Conservation (phyloP, 2,329 filamentous ascomycete species). For the Byssoonygena ceratinophila region DNA sequence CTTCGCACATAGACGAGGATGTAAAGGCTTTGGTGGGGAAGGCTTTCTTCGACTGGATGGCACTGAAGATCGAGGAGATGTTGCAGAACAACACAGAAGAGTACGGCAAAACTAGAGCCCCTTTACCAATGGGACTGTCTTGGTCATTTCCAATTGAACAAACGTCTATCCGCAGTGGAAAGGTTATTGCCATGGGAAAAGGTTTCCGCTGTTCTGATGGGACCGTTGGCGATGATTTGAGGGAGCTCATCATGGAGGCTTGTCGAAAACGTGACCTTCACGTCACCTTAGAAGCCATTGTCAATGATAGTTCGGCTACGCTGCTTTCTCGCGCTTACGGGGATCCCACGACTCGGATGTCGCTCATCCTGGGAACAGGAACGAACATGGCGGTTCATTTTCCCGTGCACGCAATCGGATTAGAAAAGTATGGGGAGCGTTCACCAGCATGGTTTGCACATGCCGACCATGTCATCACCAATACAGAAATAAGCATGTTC, state of each 20-base stretch:
- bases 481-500: slow-evolving; percentile 58
- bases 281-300: slow-evolving; percentile 51
- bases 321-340: slow-evolving; percentile 53
- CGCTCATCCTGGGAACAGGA: slow-evolving; percentile 54
- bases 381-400: slow-evolving; percentile 55
- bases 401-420: slow-evolving; percentile 45
- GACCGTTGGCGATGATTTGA: slow-evolving; percentile 49
- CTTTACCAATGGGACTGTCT: slow-evolving; percentile 50
- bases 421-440: slow-evolving; percentile 47
- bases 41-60: slow-evolving; percentile 59
- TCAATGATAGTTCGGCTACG: slow-evolving; percentile 54
- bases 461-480: slow-evolving; percentile 53
- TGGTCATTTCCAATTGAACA: slow-evolving; percentile 60
- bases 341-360: slow-evolving; percentile 51
- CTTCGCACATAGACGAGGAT: slow-evolving; percentile 46
- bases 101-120: slow-evolving; percentile 28
- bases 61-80: slow-evolving; percentile 47
- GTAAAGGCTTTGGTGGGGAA: slow-evolving; percentile 47
- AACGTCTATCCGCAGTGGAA: slow-evolving; percentile 49
- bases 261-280: slow-evolving; percentile 46
- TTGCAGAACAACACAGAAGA: slow-evolving; percentile 36
- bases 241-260: slow-evolving; percentile 48
- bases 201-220: slow-evolving; percentile 52
- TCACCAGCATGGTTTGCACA: slow-evolving; percentile 46
- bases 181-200: slow-evolving; percentile 54